These are phyloP conservation scores for Toxicodendron radicans DNA, from an alignment of 345 rosid genomes.

Conservation along the genomic window DNA sequence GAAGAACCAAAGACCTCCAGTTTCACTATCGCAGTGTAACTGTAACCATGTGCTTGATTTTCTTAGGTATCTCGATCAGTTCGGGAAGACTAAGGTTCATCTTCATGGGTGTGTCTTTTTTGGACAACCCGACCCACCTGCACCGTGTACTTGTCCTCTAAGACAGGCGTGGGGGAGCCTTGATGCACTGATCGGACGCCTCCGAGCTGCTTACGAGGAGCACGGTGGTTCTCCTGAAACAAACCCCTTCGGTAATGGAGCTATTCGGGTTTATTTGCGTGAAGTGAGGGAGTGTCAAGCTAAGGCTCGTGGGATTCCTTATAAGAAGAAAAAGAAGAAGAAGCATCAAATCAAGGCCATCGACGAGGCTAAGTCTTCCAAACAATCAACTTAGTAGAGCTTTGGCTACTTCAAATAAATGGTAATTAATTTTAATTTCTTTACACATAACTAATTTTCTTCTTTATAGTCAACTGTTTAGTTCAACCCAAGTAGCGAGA, in stretches of 20 bases:
- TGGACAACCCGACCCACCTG: conserved; percentile 86
- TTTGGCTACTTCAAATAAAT: conserved; percentile 26
- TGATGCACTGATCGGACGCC: conserved; percentile 83
- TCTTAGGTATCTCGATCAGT: conserved; percentile 76
- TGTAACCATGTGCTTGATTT: conserved; percentile 72
- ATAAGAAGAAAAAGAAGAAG: conserved; percentile 78
- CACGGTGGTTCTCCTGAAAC: conserved; percentile 65
- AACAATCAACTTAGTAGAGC: conserved; percentile 19
- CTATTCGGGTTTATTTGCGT: conserved; percentile 66
- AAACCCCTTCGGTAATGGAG: conserved; percentile 79
- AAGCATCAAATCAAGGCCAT: conserved; percentile 45
- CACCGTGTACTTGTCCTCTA: conserved; percentile 77
- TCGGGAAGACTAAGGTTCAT: conserved; percentile 86
- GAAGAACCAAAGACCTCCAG: conserved; percentile 71
- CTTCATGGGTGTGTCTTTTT: conserved; percentile 67
- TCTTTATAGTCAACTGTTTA: not conserved
- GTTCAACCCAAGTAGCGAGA: not conserved
- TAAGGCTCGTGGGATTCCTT: conserved; percentile 78
- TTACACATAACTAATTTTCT: not conserved
- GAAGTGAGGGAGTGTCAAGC: conserved; percentile 84
- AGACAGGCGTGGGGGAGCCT: conserved; percentile 94
- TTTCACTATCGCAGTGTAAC: conserved; percentile 49
- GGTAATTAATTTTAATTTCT: conserved; percentile 28
- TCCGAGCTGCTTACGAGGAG: conserved; percentile 84
- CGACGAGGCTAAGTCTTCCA: conserved; percentile 37